Base-by-base conservation (phyloP, 2,329 filamentous ascomycete genomes). In the Rosellinia necatrix region DNA sequence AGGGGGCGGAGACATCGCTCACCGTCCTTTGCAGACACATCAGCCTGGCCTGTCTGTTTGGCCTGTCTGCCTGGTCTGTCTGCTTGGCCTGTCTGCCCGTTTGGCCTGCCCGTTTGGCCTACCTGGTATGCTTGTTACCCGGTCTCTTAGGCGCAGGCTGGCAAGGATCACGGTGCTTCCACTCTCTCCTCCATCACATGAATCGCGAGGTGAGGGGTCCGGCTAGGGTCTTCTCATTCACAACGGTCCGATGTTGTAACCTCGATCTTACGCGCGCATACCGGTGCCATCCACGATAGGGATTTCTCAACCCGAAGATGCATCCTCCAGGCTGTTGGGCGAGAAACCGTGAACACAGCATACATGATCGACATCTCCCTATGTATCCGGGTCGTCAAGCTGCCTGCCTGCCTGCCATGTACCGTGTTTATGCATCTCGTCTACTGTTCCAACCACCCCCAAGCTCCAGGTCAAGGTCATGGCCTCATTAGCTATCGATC, bases 141-240 rank as follows among this genome's bases (percentile, higher is more conserved):
- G n/a, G n/a, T n/a, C n/a, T 30, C 27, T 12, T 15, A 43, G 52
- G 46, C 46, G 47, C 34, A 50, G 32, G 46, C 24, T 12, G 15
- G 19, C 25, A 19, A 38, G 53, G 46, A 46, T 56, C 19, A 22
- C 32, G 30, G 8, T 13, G 38, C 9, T 44, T 41, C 53, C 38
- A 40, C n/a, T n/a, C n/a, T n/a, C n/a, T n/a, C n/a, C n/a, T n/a
- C n/a, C n/a, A n/a, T n/a, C n/a, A n/a, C 35, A 29, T 12, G 41
- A 19, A 43, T 34, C 22, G 35, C 42, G 52, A 52, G 41, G 25
- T 48, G 51, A 56, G 42, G n/a, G n/a, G 47, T 34, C 35, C 46
- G 43, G 42, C 47, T 32, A 27, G 37, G 29, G 21, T 54, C 40
- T 21, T 22, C 43, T 48, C 35, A 48, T 42, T 47, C 40, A n/a